Evolutionary conservation across 352 stramenopile genomes (phyloP).

Genomic region (Globisporangium cederbergense): DNA sequence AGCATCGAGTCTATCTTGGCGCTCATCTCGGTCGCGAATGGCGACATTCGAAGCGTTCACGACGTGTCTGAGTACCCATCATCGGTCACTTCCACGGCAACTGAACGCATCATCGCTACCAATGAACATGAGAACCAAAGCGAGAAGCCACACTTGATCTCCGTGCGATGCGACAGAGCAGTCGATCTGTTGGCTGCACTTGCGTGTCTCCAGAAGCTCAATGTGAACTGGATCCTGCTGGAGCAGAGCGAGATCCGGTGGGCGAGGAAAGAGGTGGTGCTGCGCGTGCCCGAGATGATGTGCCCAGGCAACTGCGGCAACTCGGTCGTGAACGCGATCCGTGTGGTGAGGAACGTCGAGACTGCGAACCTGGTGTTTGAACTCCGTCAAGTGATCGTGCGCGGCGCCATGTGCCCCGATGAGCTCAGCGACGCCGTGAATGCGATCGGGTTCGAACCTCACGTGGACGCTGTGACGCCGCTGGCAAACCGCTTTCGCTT

Average conservation of each 20-base stretch:
- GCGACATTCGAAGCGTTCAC: constrained; percentile 54
- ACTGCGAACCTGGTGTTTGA: constrained; percentile 57
- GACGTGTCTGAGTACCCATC: constrained; percentile 11
- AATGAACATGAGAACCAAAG: neutral
- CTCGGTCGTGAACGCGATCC: constrained; percentile 64
- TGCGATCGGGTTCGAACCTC: constrained; percentile 60
- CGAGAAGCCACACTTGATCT: constrained; percentile 19
- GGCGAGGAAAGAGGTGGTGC: constrained; percentile 58
- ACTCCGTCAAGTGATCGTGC: constrained; percentile 48
- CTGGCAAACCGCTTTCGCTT: constrained; percentile 55
- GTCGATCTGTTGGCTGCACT: constrained; percentile 27
- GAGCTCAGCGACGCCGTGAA: constrained; percentile 39
- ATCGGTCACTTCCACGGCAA: neutral
- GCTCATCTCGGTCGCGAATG: constrained; percentile 30
- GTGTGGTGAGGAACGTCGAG: constrained; percentile 40
- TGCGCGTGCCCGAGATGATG: constrained; percentile 79
- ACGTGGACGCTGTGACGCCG: constrained; percentile 32
- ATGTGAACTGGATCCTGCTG: constrained; percentile 34
- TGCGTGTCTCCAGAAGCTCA: constrained; percentile 20
- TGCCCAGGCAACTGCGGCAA: constrained; percentile 71
- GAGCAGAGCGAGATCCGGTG: constrained; percentile 37
- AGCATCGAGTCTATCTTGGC: constrained; percentile 30
- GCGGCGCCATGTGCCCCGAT: constrained; percentile 39
- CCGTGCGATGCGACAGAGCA: constrained; percentile 27
- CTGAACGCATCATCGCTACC: neutral